Conservation (phyloP, 495 filamentous ascomycete genomes). For the Talaromyces proteolyticus region DNA sequence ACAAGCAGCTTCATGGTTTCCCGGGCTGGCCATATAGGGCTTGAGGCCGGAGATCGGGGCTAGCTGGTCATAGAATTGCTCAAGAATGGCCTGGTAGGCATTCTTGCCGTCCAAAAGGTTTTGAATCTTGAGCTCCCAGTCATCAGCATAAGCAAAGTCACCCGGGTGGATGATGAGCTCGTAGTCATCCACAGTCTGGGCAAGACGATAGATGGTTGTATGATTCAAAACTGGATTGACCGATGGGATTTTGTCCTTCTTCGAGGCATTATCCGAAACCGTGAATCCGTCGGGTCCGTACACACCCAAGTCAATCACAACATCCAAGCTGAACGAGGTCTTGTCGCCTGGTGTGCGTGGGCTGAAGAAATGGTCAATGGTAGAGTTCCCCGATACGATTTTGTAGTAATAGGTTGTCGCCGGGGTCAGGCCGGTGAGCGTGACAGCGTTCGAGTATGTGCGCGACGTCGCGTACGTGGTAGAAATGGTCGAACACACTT, state of each 20-base stretch:
- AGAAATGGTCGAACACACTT: conserved; percentile 27
- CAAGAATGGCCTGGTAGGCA: conserved; percentile 47
- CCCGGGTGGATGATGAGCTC: conserved; percentile 55
- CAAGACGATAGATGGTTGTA: conserved; percentile 53
- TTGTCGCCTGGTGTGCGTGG: conserved; percentile 43
- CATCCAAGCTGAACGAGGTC: conserved; percentile 38
- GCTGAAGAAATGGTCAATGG: conserved; percentile 48
- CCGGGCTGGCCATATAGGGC: conserved; percentile 49
- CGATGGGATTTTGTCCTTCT: conserved; percentile 44
- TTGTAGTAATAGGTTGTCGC: conserved; percentile 50
- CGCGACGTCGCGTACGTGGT: conserved; percentile 44
- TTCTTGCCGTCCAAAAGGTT: conserved; percentile 32
- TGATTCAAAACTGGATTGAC: conserved; percentile 55
- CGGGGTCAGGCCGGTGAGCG: conserved; percentile 31
- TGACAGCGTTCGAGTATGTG: conserved; percentile 46
- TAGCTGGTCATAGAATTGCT: conserved; percentile 49
- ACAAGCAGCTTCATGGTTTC: conserved; percentile 53
- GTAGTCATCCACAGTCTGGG: conserved; percentile 48
- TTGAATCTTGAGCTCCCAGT: conserved; percentile 37
- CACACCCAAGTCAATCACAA: conserved; percentile 51
- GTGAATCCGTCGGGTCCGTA: conserved; percentile 54
- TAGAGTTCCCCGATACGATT: conserved; percentile 52
- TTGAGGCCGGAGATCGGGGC: conserved; percentile 34
- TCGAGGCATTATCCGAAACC: conserved; percentile 33
- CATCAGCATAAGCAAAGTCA: conserved; percentile 50